A percentile compares a stretch with the other conserved stretches of the same genome.
Conservation (phyloP, 148 eudicot genomes). For the Simmondsia chinensis region DNA sequence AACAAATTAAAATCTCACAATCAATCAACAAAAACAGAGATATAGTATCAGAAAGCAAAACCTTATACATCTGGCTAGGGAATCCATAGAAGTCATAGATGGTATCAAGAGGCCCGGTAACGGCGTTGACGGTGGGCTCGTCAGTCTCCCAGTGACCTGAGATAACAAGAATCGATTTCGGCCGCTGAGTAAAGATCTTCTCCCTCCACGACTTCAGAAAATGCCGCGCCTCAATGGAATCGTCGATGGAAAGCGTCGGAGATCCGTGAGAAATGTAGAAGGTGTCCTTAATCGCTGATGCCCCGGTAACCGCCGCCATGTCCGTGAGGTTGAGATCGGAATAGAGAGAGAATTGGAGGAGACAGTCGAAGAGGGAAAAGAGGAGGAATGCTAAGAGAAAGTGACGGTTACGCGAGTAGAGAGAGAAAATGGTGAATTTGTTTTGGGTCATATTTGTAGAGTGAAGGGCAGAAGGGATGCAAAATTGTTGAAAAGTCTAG, state of each 20-base stretch:
- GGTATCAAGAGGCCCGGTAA: slow-evolving; percentile 32
- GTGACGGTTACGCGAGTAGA: too few relatives aligned
- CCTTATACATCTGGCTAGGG: slow-evolving; percentile 69
- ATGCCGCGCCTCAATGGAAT: slow-evolving; percentile 51
- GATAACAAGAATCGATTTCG: slow-evolving; percentile 41
- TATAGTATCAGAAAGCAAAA: background rate
- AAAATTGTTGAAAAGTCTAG: too few relatives aligned
- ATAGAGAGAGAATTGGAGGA: background rate
- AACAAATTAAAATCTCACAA: background rate
- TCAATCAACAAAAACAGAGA: background rate
- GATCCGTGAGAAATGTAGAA: slow-evolving; percentile 69
- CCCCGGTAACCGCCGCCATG: background rate
- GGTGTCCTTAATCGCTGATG: slow-evolving; percentile 16
- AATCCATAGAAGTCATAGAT: slow-evolving; percentile 69
- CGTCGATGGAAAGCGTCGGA: slow-evolving; percentile 57
- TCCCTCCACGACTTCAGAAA: slow-evolving; percentile 41
- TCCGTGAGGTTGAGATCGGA: background rate
- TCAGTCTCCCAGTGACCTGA: slow-evolving; percentile 79
- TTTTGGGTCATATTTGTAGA: too few relatives aligned
- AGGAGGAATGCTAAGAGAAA: too few relatives aligned
- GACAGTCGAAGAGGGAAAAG: too few relatives aligned
- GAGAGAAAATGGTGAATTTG: too few relatives aligned
- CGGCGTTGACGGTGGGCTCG: slow-evolving; percentile 43
- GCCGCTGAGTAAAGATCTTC: slow-evolving; percentile 21
- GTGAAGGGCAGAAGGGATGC: too few relatives aligned